Conservation (phyloP, 805 yeast genomes). For the Helenozyma baotianmanensis region DNA sequence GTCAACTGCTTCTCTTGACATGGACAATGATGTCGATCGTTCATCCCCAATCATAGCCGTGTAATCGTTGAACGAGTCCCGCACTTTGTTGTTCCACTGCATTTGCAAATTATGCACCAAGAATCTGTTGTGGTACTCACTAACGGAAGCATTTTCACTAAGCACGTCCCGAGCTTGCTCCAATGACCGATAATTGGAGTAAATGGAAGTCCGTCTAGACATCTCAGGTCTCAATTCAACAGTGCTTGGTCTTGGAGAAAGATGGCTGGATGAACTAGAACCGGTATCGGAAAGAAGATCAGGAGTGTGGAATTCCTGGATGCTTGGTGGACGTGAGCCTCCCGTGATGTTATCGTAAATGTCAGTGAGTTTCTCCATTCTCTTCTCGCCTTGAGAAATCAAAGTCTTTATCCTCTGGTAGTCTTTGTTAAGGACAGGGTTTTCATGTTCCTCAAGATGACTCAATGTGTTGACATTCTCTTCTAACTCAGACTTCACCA, state of each 20-base stretch:
- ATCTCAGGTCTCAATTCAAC: conserved; percentile 4
- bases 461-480: conserved; percentile 4
- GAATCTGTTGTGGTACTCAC: conserved; percentile 60
- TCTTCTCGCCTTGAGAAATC: conserved; percentile 11
- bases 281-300: no score
- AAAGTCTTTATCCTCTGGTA: conserved; percentile 9
- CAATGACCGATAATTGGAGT: conserved; percentile 25
- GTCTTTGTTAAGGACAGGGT: conserved; percentile 1
- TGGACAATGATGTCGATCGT: conserved; percentile 38
- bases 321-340: no score
- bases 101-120: conserved; percentile 67
- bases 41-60: conserved; percentile 41
- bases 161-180: conserved; percentile 23
- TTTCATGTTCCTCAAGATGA: no score
- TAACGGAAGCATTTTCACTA: conserved; percentile 19
- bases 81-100: conserved; percentile 70
- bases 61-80: conserved; percentile 63
- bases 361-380: conserved; percentile 21
- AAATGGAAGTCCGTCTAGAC: conserved; percentile 16
- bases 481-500: conserved; percentile 12
- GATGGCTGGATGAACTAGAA: no score
- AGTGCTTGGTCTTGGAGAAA: background rate
- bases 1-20: conserved; percentile 47
- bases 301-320: no score
- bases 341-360: conserved; percentile 22